Evolutionary conservation across 345 rosid genomes (phyloP), one percentile per base, ranked within the genome.

Genomic region (Excoecaria agallocha): DNA sequence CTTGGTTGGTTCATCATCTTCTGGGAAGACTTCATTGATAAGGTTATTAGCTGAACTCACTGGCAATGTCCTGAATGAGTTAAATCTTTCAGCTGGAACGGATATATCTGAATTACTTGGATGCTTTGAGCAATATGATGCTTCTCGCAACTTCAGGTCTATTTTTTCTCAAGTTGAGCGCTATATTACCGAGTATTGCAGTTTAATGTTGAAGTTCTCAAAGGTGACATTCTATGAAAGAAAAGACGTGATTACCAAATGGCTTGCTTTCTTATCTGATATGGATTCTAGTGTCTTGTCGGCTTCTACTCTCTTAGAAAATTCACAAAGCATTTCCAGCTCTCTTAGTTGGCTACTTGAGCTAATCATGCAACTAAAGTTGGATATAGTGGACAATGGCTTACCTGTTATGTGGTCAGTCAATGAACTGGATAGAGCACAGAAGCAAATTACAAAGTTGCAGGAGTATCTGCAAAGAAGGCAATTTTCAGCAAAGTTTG

Each of bases 51-150:
- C 97, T 72, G 88, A 87, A 70, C 90, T 94, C 69, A 86, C 91
- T 45, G 97, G 98, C 64, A 92, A 87, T 69, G 76, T 80, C 37
- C 86, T 94, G 45, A 86, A 91, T 71, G 98, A 94, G 79, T 45
- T 94, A 70, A 89, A 85, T 84, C 97, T 94, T 77, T 92, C 98
- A 41, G 82, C 98, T 72, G 89, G 94, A 17, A 89, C 98, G 63
- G 98, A 94, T 81, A 92, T 92, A 71, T 94, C 98, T 61, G 98
- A 94, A 74, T 80, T 94, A 70, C 93, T 94, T 69, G 98, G 98
- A 75, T 86, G 95, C 86, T 94, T 94, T 82, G 98, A 94, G 89
- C 98, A 94, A 76, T 92, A 89, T 75, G 86, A 90, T 74, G 91
- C 91, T n/a, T 87, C 84, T 71, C 92, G 96, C 51, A 84, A 84